Percentiles rank a stretch among this genome's conserved stretches.
Conservation (phyloP, 139 green algal genomes). For the Micractinium conductrix region DNA sequence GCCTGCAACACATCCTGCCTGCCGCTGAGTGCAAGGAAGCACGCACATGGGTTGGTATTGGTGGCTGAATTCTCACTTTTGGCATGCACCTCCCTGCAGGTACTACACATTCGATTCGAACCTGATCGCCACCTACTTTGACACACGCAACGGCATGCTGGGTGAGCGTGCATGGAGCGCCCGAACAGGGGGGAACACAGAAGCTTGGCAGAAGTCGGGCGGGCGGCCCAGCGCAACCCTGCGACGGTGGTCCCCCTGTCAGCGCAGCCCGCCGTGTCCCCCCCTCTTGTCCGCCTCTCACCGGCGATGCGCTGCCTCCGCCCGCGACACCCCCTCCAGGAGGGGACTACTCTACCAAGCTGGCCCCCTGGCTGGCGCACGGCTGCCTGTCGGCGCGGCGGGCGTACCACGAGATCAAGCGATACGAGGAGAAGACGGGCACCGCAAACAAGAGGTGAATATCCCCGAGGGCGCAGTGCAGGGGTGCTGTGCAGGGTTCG, state of each 20-base stretch:
- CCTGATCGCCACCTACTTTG: constrained; percentile 77
- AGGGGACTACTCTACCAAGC: constrained; percentile 95
- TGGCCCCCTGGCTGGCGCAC: constrained; percentile 88
- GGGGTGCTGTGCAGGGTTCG: no score
- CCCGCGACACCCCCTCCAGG: neutral
- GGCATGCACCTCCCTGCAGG: no score
- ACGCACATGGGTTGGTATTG: no score
- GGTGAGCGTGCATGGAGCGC: constrained; percentile 44
- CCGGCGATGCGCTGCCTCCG: neutral
- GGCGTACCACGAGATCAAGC: constrained; percentile 77
- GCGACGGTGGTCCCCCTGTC: no score
- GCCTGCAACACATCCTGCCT: no score
- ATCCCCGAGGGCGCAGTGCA: no score
- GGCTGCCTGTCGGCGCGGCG: constrained; percentile 91
- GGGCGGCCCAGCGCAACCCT: no score
- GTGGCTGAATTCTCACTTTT: no score
- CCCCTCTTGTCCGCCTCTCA: neutral
- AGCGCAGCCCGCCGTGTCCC: no score
- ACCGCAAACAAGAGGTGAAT: constrained; percentile 92
- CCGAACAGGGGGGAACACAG: no score
- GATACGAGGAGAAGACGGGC: constrained; percentile 83
- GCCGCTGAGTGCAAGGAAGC: no score
- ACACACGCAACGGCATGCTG: constrained; percentile 93
- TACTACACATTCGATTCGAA: constrained; percentile 96
- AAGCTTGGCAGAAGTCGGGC: no score